phyloP scores from a whole-genome alignment of 2,329 filamentous ascomycete species.

The Bipolaris bicolor region DNA sequence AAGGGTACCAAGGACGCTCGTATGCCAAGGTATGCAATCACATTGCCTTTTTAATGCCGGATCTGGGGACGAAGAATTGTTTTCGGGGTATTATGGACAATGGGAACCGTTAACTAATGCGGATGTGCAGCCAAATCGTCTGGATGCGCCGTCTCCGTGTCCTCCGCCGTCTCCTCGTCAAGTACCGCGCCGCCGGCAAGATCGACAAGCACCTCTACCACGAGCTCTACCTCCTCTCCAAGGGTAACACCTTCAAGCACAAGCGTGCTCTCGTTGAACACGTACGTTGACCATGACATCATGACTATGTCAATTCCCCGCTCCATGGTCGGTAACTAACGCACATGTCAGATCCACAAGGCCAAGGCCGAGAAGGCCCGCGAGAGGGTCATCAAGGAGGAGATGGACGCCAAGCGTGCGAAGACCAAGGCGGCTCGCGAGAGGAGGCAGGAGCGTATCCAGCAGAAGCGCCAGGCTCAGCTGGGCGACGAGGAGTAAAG shows the following conservation, averaged over 20 bases:
- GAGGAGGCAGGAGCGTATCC: constrained; percentile 91
- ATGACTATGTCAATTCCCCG: constrained; percentile 37
- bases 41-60: constrained; percentile 23
- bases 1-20: constrained; percentile 99
- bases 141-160: constrained; percentile 99
- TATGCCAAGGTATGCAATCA: constrained; percentile 85
- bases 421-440: constrained; percentile 99
- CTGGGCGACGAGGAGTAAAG: constrained; percentile 67
- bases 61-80: constrained; percentile 5
- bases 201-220: constrained; percentile 99
- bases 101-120: constrained; percentile 39
- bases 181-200: constrained; percentile 99
- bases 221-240: constrained; percentile 99
- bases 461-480: constrained; percentile 88
- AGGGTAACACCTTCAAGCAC: constrained; percentile 99
- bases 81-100: constrained; percentile 13
- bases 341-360: constrained; percentile 84
- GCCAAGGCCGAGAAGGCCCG: constrained; percentile 99
- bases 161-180: constrained; percentile 97
- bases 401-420: constrained; percentile 99
- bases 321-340: constrained; percentile 33
- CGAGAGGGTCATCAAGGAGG: constrained; percentile 95
- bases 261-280: constrained; percentile 99
- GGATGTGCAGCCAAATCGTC: constrained; percentile 77
- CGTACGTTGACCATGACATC: constrained; percentile 70